Conservation (phyloP, 129 eudicot species). For the Sambucus nigra region DNA sequence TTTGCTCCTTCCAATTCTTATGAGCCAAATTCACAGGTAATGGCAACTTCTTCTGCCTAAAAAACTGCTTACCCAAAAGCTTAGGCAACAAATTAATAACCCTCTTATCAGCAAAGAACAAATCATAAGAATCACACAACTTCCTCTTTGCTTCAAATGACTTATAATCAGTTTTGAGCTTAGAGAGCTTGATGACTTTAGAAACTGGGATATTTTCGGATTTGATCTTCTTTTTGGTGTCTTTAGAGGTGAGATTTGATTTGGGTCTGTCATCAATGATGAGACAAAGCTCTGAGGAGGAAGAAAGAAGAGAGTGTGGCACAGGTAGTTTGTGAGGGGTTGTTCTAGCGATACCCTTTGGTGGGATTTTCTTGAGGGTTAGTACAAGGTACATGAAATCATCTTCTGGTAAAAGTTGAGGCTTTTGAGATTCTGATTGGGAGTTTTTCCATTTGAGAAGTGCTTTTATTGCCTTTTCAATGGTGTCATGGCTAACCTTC, state of each 20-base stretch:
- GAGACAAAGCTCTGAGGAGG: conserved; percentile 43
- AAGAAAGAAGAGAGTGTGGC: conserved; percentile 40
- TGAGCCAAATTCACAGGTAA: conserved; percentile 52
- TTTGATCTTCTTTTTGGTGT: conserved; percentile 45
- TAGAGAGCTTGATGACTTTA: conserved; percentile 53
- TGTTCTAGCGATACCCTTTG: conserved; percentile 19
- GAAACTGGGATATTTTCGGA: conserved; percentile 33
- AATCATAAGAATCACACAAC: conserved; percentile 63
- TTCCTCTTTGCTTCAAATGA: conserved; percentile 60
- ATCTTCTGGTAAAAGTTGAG: conserved; percentile 41
- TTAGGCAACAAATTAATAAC: conserved; percentile 55
- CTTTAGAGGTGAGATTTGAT: conserved; percentile 35
- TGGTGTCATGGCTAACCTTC: conserved; percentile 15
- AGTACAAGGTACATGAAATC: conserved; percentile 62
- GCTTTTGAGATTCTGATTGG: conserved; percentile 29
- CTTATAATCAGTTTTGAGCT: conserved; percentile 61
- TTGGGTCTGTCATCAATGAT: conserved; percentile 66
- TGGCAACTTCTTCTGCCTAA: conserved; percentile 75
- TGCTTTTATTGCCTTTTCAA: conserved; percentile 38
- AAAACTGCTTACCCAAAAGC: conserved; percentile 52
- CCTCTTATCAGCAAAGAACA: conserved; percentile 79
- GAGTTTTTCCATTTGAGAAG: conserved; percentile 49
- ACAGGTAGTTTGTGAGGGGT: conserved; percentile 64
- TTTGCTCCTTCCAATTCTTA: conserved; percentile 63
- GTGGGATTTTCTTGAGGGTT: conserved; percentile 76